phyloP scores from a whole-genome alignment of 2,329 filamentous ascomycete genomes.

The Beauveria sp. region DNA sequence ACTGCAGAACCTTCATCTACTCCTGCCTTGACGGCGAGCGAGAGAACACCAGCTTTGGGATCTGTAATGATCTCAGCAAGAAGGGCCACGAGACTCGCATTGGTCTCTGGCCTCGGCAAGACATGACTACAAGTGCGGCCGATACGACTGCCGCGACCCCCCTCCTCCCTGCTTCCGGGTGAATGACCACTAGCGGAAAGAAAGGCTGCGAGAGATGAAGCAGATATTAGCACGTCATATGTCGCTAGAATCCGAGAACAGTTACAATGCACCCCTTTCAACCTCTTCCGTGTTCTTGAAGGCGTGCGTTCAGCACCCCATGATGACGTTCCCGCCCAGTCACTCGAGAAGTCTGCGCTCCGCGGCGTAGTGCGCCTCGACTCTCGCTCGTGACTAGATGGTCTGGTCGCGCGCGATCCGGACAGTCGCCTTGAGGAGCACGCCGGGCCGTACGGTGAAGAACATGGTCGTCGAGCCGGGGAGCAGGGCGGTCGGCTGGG shows the following conservation, averaged over 20 bases:
- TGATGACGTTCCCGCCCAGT: neutral
- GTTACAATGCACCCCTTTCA: neutral
- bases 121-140: neutral
- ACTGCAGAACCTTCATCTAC: neutral
- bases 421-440: too few relatives aligned
- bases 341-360: neutral
- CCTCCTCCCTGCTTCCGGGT: too few relatives aligned
- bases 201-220: too few relatives aligned
- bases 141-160: neutral
- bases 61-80: neutral
- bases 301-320: neutral
- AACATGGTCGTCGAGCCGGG: too few relatives aligned
- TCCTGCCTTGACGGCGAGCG: neutral
- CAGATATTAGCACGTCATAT: too few relatives aligned
- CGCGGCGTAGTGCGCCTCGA: too few relatives aligned
- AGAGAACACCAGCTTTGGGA: neutral
- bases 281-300: neutral
- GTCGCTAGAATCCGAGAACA: neutral
- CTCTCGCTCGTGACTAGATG: too few relatives aligned
- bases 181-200: too few relatives aligned
- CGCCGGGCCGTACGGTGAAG: too few relatives aligned
- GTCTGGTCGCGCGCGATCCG: too few relatives aligned
- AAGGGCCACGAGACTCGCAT: neutral
- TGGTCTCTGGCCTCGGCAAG: neutral
- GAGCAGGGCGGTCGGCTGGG: too few relatives aligned